phyloP scores from a whole-genome alignment of 768 basidiomycete genomes.

The Boletus reticuloceps region DNA sequence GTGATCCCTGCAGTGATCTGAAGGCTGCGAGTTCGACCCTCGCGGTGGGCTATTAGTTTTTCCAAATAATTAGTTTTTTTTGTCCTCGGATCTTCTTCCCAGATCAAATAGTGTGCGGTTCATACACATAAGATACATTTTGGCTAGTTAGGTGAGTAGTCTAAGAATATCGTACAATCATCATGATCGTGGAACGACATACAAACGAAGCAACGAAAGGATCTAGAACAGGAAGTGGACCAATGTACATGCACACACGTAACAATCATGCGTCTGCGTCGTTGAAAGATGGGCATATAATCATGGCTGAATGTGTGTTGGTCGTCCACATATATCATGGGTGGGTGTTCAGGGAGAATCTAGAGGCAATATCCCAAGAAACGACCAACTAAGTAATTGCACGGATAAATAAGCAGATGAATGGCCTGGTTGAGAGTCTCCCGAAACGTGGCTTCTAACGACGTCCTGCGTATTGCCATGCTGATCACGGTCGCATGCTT shows the following conservation, averaged over 20 bases:
- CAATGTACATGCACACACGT: constrained; percentile 6
- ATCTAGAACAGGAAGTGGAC: constrained; percentile 6
- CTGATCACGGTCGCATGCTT: too few relatives aligned
- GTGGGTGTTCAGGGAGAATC: constrained; percentile 20
- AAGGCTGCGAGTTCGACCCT: constrained; percentile 86
- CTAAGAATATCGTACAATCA: constrained; percentile 20
- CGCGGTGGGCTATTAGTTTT: constrained; percentile 65
- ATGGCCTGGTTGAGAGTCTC: constrained; percentile 9
- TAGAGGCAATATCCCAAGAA: constrained; percentile 29
- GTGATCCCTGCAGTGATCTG: constrained; percentile 43
- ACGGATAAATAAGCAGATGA: constrained; percentile 26
- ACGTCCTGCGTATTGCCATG: constrained; percentile 24
- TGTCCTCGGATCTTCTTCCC: not conserved
- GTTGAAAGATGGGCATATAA: constrained; percentile 12
- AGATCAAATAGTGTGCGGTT: not conserved
- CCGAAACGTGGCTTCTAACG: constrained; percentile 20
- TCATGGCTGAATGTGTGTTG: constrained; percentile 13
- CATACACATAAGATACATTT: constrained; percentile 17
- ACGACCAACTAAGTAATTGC: constrained; percentile 22
- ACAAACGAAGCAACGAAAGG: constrained; percentile 9
- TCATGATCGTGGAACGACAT: constrained; percentile 16
- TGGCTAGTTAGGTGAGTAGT: constrained; percentile 9
- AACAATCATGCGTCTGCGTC: constrained; percentile 5
- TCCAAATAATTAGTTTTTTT: not conserved
- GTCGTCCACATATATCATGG: too few relatives aligned